Evolutionary conservation across 768 basidiomycete species (phyloP), one percentile per base, ranked within the genome.

Genomic region (Mycena metata): DNA sequence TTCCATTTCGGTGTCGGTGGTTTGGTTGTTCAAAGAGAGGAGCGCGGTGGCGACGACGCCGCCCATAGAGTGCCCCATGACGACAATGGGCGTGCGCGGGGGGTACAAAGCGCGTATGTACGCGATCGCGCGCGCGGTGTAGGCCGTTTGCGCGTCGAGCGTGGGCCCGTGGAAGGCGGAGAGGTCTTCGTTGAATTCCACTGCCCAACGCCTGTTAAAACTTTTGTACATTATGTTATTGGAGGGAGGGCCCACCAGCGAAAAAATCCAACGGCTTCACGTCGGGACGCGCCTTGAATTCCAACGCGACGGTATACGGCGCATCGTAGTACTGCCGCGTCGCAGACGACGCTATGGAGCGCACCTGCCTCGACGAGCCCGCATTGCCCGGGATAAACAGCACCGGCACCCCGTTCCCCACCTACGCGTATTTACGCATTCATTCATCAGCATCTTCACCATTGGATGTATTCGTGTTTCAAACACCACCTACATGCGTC

Each of bases 351-450:
- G 97, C 97, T 72, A 99, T 96, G 15, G 95, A 96, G 70, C 98
- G 90, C 52, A 94, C 93, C 84, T 99, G 98, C 71, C 89, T 91
- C 39, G 93, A 96, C 2, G 95, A 96, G 7, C 98, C 98, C 24
- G 97, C 97, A 77, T 98, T 99, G 10, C 98, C 98, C 2, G 98
- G 98, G 47, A 99, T 92, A 81, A 98, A 99, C 33, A 99, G 84
- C 33, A 97, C 95, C n/a, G 98, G 98, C 19, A 87, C 76, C 43
- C 95, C 94, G 60, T 81, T 75, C 12, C 49, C 58, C 66, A 64
- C 69, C 69, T n/a, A n/a, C n/a, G n/a, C n/a, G n/a, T n/a, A n/a
- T n/a, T 74, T 75, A 39, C 15, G 50, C 51, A 69, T n/a, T 12
- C 11, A 17, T 19, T 16, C 17, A 30, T 67, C 45, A 63, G 41